A percentile compares a stretch with the other conserved stretches of the same genome.
phyloP scores from a whole-genome alignment of 2,329 filamentous ascomycete genomes.

The Colletotrichum destructivum region DNA sequence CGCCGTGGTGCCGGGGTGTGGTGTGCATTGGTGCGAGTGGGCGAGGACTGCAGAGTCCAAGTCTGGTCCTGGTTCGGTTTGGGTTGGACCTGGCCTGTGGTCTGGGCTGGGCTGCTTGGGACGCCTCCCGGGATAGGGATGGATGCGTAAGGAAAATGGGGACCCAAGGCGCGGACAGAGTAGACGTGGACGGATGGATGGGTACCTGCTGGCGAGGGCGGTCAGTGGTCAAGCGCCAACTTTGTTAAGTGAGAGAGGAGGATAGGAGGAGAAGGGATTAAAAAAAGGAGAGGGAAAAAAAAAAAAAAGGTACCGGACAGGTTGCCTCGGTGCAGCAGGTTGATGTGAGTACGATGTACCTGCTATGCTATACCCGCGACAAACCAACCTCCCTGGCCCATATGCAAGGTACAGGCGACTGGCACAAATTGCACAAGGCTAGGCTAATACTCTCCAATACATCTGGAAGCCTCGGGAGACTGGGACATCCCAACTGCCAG shows the following conservation, averaged over 20 bases:
- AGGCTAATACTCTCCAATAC: conserved; percentile 32
- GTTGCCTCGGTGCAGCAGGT: conserved; percentile 8
- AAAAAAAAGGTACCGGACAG: conserved; percentile 9
- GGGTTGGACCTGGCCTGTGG: conserved; percentile 1
- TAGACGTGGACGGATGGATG: not conserved
- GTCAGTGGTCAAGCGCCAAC: conserved; percentile 22
- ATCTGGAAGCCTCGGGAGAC: conserved; percentile 38
- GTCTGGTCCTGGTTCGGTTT: not conserved
- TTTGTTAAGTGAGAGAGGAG: not conserved
- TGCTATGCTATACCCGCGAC: conserved; percentile 35
- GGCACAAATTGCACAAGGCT: conserved; percentile 42
- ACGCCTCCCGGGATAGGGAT: not conserved
- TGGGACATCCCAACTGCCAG: conserved; percentile 33
- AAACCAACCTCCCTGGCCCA: conserved; percentile 32
- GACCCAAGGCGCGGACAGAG: not conserved
- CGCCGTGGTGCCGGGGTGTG: not conserved
- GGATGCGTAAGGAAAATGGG: conserved; percentile 4
- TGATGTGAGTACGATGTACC: conserved; percentile 28
- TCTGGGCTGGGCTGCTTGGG: conserved; percentile 18
- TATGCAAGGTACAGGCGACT: conserved; percentile 41
- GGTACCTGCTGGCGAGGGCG: not conserved
- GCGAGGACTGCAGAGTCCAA: not conserved
- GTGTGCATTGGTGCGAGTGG: conserved; percentile 13
- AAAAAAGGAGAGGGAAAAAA: not conserved
- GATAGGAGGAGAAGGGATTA: too few relatives aligned